Percentiles rank a stretch among this genome's conserved stretches.
Conservation (phyloP, 2,329 filamentous ascomycete species). For the Proliferodiscus dingleyae region DNA sequence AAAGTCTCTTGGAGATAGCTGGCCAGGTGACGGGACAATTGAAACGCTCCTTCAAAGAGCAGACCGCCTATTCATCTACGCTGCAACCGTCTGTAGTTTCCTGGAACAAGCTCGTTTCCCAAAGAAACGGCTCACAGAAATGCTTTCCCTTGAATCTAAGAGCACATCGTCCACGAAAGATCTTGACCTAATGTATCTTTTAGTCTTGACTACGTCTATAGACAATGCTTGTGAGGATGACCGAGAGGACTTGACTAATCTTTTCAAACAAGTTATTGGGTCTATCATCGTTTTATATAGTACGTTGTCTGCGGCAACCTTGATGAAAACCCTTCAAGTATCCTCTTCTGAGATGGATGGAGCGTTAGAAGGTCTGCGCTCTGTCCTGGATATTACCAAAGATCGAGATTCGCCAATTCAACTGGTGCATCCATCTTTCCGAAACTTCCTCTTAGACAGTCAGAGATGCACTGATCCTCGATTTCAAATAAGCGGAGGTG, state of each 20-base stretch:
- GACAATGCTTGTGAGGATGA: too few species aligned
- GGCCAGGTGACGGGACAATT: conserved; percentile 8
- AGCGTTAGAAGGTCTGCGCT: conserved; percentile 18
- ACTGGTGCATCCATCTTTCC: conserved; percentile 29
- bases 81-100: conserved; percentile 15
- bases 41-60: conserved; percentile 17
- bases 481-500: conserved; percentile 32
- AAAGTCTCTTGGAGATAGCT: conserved; percentile 6
- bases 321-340: conserved; percentile 6
- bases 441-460: conserved; percentile 29
- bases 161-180: neutral
- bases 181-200: too few species aligned
- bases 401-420: conserved; percentile 10
- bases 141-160: conserved; percentile 6
- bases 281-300: too few species aligned
- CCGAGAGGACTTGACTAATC: too few species aligned
- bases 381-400: conserved; percentile 27
- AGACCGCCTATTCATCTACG: conserved; percentile 26
- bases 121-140: conserved; percentile 8
- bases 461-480: conserved; percentile 7
- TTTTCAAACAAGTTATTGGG: too few species aligned
- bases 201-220: too few species aligned
- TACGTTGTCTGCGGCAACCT: too few species aligned
- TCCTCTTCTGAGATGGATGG: neutral
- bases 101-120: conserved; percentile 7